Base-by-base conservation (phyloP, 495 filamentous ascomycete genomes). In the Amphirosellinia nigrospora region DNA sequence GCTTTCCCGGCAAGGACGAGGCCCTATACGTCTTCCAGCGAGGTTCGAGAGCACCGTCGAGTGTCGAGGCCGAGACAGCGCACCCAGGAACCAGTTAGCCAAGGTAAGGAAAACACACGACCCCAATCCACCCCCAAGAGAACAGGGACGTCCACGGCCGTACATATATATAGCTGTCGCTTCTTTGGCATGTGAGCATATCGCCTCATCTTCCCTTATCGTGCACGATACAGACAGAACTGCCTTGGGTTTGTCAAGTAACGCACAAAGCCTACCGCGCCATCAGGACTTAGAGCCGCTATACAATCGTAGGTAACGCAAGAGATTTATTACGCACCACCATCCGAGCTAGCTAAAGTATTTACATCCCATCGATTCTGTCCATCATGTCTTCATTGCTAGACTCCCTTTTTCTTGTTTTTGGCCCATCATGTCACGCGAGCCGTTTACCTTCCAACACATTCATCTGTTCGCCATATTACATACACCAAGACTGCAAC, bases 1-100 rank as follows among this genome's bases (percentile, higher is more conserved):
- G 81, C 70, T 87, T 87, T 74, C 82, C 85, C 0, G 86, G 86
- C 15, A 88, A 87, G 73, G 85, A 87, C 68, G 86, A 87, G 70
- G 86, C 81, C 1, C 66, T 88, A 71, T 87, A 81, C 76, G 78
- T 87, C 32, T 87, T 81, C 60, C 80, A 81, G 66, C 68, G 80
- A 34, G 77, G 77, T n/a, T 23, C 72, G 1, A 73, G 75, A 50
- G 77, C 73, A 0, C 75, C 78, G 6, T 6, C 48, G 48, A 15
- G 23, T n/a, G 32, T 23, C 8, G 13, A 15, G 10, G 48, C 7
- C 1, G 30, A 48, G 19, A 36, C 19, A 11, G 34, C n/a, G 26
- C 16, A 34, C 48, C 2, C 36, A 8, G 41, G 26, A 64, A 52
- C 36, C 34, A 30, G 16, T 38, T 64, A 53, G 50, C 52, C 66